Percentiles rank a stretch among this genome's conserved stretches.
These are phyloP conservation scores for Candida schatavii DNA, from an alignment of 805 yeast species.

Conservation along the genomic window DNA sequence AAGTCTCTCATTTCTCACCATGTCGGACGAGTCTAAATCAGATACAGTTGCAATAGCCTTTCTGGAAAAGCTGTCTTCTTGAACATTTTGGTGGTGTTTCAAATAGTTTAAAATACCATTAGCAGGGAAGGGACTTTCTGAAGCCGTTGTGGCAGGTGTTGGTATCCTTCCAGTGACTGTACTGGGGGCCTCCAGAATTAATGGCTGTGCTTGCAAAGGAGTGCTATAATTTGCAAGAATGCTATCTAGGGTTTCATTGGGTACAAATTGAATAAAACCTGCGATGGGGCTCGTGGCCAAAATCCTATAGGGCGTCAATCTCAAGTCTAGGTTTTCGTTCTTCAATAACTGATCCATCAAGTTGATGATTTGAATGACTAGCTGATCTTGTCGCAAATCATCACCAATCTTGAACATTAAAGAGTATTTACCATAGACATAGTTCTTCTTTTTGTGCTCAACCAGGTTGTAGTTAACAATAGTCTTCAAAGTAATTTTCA, in stretches of 20 bases:
- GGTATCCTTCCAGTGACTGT: slow-evolving; percentile 1
- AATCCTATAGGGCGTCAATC: slow-evolving; percentile 83
- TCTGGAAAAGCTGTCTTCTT: neutral
- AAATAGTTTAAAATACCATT: slow-evolving; percentile 77
- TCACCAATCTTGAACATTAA: slow-evolving; percentile 95
- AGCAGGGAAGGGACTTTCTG: slow-evolving; percentile 20
- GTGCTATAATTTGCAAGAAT: slow-evolving; percentile 30
- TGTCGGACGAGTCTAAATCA: neutral
- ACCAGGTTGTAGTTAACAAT: slow-evolving; percentile 28
- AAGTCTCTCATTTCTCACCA: neutral
- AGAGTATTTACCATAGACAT: slow-evolving; percentile 53
- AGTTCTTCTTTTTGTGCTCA: slow-evolving; percentile 15
- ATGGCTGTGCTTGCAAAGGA: slow-evolving; percentile 1
- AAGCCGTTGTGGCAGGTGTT: neutral
- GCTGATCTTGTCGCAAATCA: slow-evolving; percentile 92
- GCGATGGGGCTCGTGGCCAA: slow-evolving; percentile 88
- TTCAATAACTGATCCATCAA: slow-evolving; percentile 86
- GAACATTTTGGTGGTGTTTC: slow-evolving; percentile 47
- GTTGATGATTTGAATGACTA: slow-evolving; percentile 89
- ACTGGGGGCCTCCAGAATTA: slow-evolving; percentile 2
- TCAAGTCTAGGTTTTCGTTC: slow-evolving; percentile 86
- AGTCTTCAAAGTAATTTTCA: slow-evolving; percentile 76
- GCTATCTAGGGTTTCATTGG: slow-evolving; percentile 82
- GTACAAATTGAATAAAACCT: slow-evolving; percentile 93
- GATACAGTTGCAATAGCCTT: neutral